A percentile compares a stretch with the other conserved stretches of the same genome.
phyloP scores from a whole-genome alignment of 352 stramenopile genomes.

The Globisporangium carolinianum region DNA sequence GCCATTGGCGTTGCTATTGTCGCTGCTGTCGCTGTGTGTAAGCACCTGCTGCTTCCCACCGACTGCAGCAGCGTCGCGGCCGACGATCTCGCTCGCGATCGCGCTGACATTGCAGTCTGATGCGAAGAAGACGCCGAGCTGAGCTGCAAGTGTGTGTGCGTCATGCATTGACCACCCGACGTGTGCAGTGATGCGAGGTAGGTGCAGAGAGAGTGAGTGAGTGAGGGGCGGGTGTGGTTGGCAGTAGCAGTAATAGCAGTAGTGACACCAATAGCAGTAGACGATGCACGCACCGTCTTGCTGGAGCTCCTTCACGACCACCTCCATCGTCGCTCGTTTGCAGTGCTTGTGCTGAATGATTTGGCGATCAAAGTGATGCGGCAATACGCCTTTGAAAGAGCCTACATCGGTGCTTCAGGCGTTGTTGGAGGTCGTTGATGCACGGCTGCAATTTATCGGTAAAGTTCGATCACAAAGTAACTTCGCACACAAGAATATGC shows the following conservation, averaged over 20 bases:
- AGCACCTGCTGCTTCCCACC: constrained; percentile 13
- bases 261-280: background rate
- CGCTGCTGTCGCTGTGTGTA: constrained; percentile 10
- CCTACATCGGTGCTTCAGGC: background rate
- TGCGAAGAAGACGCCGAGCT: constrained; percentile 67
- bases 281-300: constrained; percentile 42
- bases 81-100: constrained; percentile 73
- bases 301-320: constrained; percentile 59
- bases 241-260: background rate
- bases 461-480: too few species aligned
- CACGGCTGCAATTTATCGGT: background rate
- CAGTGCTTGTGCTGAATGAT: background rate
- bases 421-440: background rate
- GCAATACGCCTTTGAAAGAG: background rate
- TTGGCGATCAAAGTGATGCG: background rate
- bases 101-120: constrained; percentile 68
- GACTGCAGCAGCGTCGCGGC: constrained; percentile 43
- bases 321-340: constrained; percentile 18
- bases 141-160: constrained; percentile 21
- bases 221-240: background rate
- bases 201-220: background rate
- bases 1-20: constrained; percentile 4
- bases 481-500: too few species aligned
- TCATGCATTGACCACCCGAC: too few species aligned
- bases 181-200: background rate